phyloP scores from a whole-genome alignment of 768 basidiomycete genomes.

The Dioszegia hungarica region DNA sequence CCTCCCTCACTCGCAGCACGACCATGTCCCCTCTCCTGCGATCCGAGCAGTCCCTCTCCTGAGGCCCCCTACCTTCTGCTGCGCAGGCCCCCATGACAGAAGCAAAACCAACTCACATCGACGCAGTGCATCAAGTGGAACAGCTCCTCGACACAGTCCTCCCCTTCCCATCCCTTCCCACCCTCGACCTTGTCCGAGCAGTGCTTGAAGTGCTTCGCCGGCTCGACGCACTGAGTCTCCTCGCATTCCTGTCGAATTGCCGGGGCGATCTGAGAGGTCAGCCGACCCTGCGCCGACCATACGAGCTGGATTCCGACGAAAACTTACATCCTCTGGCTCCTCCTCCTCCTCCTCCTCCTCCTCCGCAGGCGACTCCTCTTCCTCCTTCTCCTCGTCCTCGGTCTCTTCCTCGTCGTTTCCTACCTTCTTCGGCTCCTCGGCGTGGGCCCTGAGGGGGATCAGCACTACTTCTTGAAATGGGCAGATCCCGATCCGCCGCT shows the following conservation, averaged over 20 bases:
- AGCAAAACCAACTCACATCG: conserved; percentile 57
- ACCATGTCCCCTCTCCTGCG: too few relatives aligned
- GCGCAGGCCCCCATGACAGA: background rate
- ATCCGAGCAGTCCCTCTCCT: too few relatives aligned
- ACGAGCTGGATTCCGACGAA: background rate
- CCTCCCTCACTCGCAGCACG: too few relatives aligned
- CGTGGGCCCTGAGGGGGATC: conserved; percentile 30
- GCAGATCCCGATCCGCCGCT: background rate
- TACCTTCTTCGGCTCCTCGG: conserved; percentile 28
- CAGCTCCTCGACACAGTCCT: conserved; percentile 67
- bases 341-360: conserved; percentile 57
- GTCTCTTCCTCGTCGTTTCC: conserved; percentile 48
- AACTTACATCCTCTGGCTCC: conserved; percentile 77
- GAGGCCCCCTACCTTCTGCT: too few relatives aligned
- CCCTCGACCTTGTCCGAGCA: conserved; percentile 80
- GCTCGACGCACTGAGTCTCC: conserved; percentile 61
- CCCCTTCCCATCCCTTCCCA: conserved; percentile 79
- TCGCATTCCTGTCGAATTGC: conserved; percentile 71
- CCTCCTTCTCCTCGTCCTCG: conserved; percentile 41
- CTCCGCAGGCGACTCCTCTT: conserved; percentile 42
- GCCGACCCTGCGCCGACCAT: too few relatives aligned
- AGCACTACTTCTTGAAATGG: background rate
- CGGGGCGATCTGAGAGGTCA: conserved; percentile 59
- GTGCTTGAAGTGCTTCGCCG: conserved; percentile 79
- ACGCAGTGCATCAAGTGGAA: conserved; percentile 87